Evolutionary conservation across 345 rosid genomes (phyloP), one percentile per base, ranked within the genome.

Genomic region (Rhodomyrtus tomentosa): DNA sequence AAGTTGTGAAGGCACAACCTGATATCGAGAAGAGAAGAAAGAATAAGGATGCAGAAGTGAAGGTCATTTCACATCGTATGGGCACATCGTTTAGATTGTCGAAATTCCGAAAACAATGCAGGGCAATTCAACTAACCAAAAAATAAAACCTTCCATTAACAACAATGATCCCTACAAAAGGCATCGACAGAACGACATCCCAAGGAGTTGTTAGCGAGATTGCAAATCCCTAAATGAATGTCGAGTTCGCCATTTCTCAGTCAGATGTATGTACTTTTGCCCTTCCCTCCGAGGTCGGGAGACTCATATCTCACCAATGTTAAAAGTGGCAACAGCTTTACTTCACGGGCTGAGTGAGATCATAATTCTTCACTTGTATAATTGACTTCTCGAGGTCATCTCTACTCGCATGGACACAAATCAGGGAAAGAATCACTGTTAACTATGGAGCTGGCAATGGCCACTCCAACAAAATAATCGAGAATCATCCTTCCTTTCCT

Each of bases 391-490:
- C 24, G 0, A 32, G 42, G 24, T 62, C 6, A 16, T 48, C 51
- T 50, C 48, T 40, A 59, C 80, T 42, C 40, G 49, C 53, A 15
- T 7, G 29, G 38, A 59, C 54, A 48, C 27, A 13, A 49, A 58
- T 25, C 53, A 83, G 50, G 51, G 38, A 83, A 45, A 62, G 52
- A 83, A 50, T 53, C 54, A 27, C 51, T 55, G 86, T 87, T 85
- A 73, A 15, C 40, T 16, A 56, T 48, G 90, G 92, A 91, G 90
- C 89, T 85, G 87, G 56, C 87, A 88, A 87, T 87, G 88, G 85
- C 90, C 85, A 86, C 87, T 83, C 88, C 89, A 62, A 56, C 82
- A 85, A 87, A 86, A 87, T 82, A 89, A 85, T 45, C 79, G 84
- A 59, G 74, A 86, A 42, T 72, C 55, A 29, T 79, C 88, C 84